Conservation (phyloP, 2,329 filamentous ascomycete genomes). For the Aspergillus neotritici region DNA sequence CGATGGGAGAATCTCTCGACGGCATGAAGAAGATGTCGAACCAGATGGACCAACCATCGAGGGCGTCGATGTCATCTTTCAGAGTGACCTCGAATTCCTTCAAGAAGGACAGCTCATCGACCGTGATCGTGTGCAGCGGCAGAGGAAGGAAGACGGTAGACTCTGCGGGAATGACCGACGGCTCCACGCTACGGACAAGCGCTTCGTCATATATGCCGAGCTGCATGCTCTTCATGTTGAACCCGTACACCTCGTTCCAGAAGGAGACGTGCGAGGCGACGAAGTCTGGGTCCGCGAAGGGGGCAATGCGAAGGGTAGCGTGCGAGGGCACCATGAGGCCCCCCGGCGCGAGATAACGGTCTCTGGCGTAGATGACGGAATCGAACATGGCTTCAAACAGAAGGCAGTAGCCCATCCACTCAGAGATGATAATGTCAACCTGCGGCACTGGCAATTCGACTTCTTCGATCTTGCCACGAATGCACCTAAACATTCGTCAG, state of each 20-base stretch:
- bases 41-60: conserved; percentile 90
- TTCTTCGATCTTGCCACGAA: conserved; percentile 84
- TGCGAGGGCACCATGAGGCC: conserved; percentile 85
- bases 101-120: conserved; percentile 70
- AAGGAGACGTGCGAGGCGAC: conserved; percentile 72
- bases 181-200: conserved; percentile 65
- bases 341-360: conserved; percentile 73
- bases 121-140: conserved; percentile 66
- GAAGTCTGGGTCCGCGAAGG: conserved; percentile 71
- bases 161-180: conserved; percentile 48
- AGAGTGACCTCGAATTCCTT: conserved; percentile 61
- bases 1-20: conserved; percentile 45
- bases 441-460: conserved; percentile 69
- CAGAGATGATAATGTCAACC: conserved; percentile 91
- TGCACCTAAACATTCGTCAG: conserved; percentile 44
- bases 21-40: conserved; percentile 90
- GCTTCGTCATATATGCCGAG: conserved; percentile 74
- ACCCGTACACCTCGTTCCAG: conserved; percentile 91
- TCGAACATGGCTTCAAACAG: conserved; percentile 96
- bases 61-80: conserved; percentile 55
- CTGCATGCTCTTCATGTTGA: conserved; percentile 90
- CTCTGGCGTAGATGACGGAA: conserved; percentile 80
- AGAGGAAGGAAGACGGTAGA: conserved; percentile 66
- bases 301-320: conserved; percentile 74
- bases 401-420: conserved; percentile 96